Base-by-base conservation (phyloP, 1,284 basidiomycete species). In the Cystobasidium slooffiae region DNA sequence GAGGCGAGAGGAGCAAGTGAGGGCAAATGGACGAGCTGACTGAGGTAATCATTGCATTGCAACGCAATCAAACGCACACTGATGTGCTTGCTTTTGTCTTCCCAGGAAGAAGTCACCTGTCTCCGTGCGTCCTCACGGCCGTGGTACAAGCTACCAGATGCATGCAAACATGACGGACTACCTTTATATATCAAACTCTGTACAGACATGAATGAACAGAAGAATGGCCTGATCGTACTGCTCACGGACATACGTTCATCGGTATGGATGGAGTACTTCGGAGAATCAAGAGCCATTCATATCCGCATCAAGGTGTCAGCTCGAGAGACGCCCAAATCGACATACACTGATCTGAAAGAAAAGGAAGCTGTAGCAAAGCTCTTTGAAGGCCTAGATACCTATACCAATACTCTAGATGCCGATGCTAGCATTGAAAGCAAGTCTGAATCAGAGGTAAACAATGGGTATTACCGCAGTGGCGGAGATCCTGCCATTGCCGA, bases 1-100 rank as follows among this genome's bases (percentile, higher is more conserved):
- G 31, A 37, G 24, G 62, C 46, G 9, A 41, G 22, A 43, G 7
- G 43, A 18, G 7, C 43, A 52, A 37, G 66, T 18, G 18, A 12
- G 7, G 6, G 44, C 61, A 63, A 62, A 72, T 72, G 69, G 69
- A 72, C 43, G 69, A 72, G 58, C 58, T 72, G 69, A 72, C 69
- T 43, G 69, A 72, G 58, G 69, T 72, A 61, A 22, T 41, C n/a
- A 24, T 20, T 3, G 6, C 14, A 14, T 22, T 49, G 9, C 61
- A 62, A 20, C 31, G 61, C 12, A 5, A 31, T 20, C n/a, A 20
- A 41, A 0, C 18, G 12, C 20, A 12, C 43, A 3, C 46, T 68
- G 18, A 53, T 39, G 20, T 39, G 3, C 16, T 24, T 61, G 39
- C 52, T 31, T 24, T 16, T 41, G 9, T 44, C 10, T 2, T 20